phyloP scores from a whole-genome alignment of 345 rosid genomes.

The Lenwebbia sp. region DNA sequence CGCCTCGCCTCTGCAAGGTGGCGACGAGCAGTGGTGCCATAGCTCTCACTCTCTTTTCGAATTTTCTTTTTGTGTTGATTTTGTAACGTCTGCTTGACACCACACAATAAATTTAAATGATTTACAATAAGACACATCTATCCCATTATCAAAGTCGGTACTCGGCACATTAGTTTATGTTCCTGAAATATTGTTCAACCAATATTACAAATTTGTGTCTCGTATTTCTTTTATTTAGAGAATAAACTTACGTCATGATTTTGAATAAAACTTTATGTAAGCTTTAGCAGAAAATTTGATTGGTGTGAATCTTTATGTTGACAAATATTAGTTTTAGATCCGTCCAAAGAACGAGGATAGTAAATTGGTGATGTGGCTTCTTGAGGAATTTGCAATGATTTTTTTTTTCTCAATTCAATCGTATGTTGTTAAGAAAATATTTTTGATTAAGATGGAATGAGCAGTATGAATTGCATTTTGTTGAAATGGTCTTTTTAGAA shows the following conservation, averaged over 20 bases:
- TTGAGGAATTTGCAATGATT: too few relatives aligned
- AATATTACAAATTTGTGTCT: neutral
- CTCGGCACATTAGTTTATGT: neutral
- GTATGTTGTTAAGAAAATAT: neutral
- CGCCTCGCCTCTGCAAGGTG: neutral
- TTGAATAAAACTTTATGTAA: neutral
- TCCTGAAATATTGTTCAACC: neutral
- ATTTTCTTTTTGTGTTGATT: neutral
- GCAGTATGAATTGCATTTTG: neutral
- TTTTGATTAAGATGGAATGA: neutral
- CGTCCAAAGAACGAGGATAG: too few relatives aligned
- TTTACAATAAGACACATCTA: neutral
- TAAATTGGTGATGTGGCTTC: too few relatives aligned
- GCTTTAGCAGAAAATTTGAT: neutral
- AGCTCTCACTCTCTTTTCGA: neutral
- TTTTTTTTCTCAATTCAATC: too few relatives aligned
- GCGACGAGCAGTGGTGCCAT: neutral
- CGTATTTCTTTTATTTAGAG: neutral
- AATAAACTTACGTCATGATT: neutral
- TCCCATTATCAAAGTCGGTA: neutral
- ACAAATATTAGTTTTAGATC: too few relatives aligned
- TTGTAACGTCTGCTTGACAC: neutral
- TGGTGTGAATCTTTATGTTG: neutral
- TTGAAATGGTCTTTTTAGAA: neutral
- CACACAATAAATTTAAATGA: neutral